phyloP scores from a whole-genome alignment of 164 flowering plant genomes.

The Warburgia ugandensis region DNA sequence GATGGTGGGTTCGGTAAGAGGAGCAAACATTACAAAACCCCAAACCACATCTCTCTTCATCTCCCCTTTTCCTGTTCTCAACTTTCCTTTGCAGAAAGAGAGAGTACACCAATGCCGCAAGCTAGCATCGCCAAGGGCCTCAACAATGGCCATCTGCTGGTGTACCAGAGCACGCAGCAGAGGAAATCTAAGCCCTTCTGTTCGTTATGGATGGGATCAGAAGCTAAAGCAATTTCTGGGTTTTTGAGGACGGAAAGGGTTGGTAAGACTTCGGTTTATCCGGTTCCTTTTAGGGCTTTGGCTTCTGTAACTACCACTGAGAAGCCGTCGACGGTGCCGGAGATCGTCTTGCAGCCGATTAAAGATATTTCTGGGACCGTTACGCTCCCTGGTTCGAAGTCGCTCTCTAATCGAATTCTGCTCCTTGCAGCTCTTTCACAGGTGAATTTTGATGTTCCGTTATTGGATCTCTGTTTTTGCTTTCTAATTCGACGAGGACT shows the following conservation, averaged over 20 bases:
- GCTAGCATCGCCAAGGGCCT: constrained; percentile 17
- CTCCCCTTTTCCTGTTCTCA: not conserved
- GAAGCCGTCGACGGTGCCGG: constrained; percentile 65
- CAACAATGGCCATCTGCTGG: not conserved
- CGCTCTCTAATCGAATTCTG: constrained; percentile 90
- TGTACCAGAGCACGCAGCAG: no score
- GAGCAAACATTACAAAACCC: not conserved
- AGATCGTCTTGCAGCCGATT: constrained; percentile 87
- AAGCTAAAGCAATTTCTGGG: constrained; percentile 12
- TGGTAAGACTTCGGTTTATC: not conserved
- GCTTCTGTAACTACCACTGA: constrained; percentile 61
- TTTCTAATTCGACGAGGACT: not conserved
- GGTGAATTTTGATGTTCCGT: constrained; percentile 36
- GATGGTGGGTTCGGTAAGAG: not conserved
- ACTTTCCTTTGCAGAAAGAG: not conserved
- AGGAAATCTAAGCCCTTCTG: constrained; percentile 15
- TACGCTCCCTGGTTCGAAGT: constrained; percentile 93
- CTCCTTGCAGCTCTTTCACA: constrained; percentile 92
- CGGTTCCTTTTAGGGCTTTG: constrained; percentile 28
- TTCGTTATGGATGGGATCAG: constrained; percentile 31
- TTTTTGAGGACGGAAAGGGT: constrained; percentile 19
- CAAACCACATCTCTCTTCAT: not conserved
- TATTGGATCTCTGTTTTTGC: not conserved
- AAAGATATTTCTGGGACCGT: constrained; percentile 75
- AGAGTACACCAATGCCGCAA: constrained; percentile 15